Conservation (phyloP, 805 yeast species). For the Lipomyces yamadae region DNA sequence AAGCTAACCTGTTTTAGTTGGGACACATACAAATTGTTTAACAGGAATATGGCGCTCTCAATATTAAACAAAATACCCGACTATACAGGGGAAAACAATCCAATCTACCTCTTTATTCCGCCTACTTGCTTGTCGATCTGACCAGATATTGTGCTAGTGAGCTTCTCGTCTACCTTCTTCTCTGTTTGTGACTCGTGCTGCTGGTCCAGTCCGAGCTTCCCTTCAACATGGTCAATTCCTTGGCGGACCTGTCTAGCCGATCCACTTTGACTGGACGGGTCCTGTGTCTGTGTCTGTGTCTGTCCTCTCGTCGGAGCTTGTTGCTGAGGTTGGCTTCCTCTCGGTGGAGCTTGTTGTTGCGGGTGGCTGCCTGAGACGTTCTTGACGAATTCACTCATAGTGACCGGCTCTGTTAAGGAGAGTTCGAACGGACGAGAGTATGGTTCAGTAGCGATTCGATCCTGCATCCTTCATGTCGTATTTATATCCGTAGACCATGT, state of each 20-base stretch:
- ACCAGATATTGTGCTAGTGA: slow-evolving; percentile 21
- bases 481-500: no score
- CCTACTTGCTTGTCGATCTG: slow-evolving; percentile 25
- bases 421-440: no score
- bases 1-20: no score
- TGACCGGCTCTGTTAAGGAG: no score
- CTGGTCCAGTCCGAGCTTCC: slow-evolving; percentile 34
- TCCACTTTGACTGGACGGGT: slow-evolving; percentile 12
- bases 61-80: no score
- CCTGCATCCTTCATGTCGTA: no score
- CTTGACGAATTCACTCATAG: slow-evolving; percentile 26
- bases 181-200: slow-evolving; percentile 34
- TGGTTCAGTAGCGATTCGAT: no score
- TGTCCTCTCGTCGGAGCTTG: slow-evolving; percentile 3
- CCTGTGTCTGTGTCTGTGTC: neutral
- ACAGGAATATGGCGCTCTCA: no score
- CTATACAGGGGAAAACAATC: no score
- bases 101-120: neutral
- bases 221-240: slow-evolving; percentile 31
- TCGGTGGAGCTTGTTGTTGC: slow-evolving; percentile 7
- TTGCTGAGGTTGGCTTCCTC: neutral
- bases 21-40: no score
- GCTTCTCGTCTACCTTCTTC: slow-evolving; percentile 32
- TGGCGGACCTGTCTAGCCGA: slow-evolving; percentile 28
- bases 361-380: slow-evolving; percentile 14